phyloP scores from a whole-genome alignment of 169 alveolate species.

The Plasmodium coatneyi region DNA sequence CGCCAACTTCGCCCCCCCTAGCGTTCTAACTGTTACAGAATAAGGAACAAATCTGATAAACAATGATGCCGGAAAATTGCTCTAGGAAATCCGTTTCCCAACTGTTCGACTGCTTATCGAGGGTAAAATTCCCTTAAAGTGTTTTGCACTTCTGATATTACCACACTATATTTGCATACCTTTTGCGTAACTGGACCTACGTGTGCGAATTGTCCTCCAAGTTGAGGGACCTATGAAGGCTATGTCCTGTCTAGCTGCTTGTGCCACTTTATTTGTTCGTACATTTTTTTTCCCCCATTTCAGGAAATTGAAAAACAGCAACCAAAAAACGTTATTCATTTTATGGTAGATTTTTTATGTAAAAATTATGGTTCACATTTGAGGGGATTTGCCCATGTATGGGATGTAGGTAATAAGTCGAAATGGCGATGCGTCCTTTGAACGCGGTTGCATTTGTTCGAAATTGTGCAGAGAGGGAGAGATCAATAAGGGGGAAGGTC shows the following conservation, averaged over 20 bases:
- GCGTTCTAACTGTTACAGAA: not conserved
- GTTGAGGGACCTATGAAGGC: not conserved
- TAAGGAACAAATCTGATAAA: not conserved
- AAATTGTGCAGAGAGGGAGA: not conserved
- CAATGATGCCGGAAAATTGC: not conserved
- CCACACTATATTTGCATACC: not conserved
- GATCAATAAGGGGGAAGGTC: not conserved
- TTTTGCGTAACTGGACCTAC: not conserved
- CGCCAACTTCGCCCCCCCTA: not conserved
- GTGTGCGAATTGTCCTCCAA: not conserved
- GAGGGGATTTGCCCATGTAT: conserved; percentile 81
- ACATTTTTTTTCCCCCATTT: not conserved
- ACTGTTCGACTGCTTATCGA: not conserved
- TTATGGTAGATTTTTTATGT: conserved; percentile 84
- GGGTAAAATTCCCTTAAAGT: not conserved
- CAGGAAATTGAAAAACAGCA: conserved; percentile 80
- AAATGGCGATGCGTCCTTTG: not conserved
- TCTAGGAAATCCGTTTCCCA: not conserved
- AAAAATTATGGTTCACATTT: conserved; percentile 83
- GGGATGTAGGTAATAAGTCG: conserved; percentile 78
- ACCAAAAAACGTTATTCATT: conserved; percentile 81
- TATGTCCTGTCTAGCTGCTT: not conserved
- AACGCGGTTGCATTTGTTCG: not conserved
- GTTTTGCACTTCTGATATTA: not conserved
- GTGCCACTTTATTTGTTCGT: not conserved